Conservation (phyloP, 2,329 filamentous ascomycete species). For the Talaromyces sp. region DNA sequence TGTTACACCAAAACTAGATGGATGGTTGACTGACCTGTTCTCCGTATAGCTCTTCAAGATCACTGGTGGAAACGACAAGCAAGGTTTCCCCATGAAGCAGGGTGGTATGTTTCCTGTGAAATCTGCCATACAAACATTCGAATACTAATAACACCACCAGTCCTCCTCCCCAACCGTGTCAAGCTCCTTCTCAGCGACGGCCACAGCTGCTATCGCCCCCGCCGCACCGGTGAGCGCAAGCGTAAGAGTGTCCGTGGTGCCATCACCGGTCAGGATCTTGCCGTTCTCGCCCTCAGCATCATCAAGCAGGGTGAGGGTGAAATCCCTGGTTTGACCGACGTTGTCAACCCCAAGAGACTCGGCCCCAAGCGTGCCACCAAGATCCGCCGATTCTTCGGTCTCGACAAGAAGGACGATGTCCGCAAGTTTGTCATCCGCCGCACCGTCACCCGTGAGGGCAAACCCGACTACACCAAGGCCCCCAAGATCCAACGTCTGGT, state of each 20-base stretch:
- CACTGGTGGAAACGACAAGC: conserved; percentile 99
- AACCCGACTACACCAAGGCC: conserved; percentile 98
- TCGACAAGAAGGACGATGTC: conserved; percentile 99
- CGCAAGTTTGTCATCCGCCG: conserved; percentile 99
- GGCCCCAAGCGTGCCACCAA: conserved; percentile 99
- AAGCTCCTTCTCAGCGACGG: conserved; percentile 90
- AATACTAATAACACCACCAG: conserved; percentile 24
- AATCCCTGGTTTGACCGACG: conserved; percentile 93
- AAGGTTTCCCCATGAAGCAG: conserved; percentile 99
- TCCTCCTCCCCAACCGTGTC: conserved; percentile 93
- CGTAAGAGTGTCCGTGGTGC: conserved; percentile 98
- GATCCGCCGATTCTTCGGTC: conserved; percentile 99
- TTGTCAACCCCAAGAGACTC: conserved; percentile 97
- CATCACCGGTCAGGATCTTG: conserved; percentile 94
- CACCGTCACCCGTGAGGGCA: conserved; percentile 94
- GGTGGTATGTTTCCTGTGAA: conserved; percentile 50
- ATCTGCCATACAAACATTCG: neutral
- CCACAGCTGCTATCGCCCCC: conserved; percentile 97
- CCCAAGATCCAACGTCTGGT: conserved; percentile 99
- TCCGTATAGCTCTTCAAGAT: conserved; percentile 71
- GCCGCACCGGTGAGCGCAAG: conserved; percentile 98
- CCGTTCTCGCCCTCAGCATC: conserved; percentile 87
- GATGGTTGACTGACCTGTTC: neutral
- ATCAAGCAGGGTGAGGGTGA: conserved; percentile 97
- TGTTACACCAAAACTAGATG: neutral